Conservation (phyloP, 352 stramenopile species). For the Globisporangium radiosum region DNA sequence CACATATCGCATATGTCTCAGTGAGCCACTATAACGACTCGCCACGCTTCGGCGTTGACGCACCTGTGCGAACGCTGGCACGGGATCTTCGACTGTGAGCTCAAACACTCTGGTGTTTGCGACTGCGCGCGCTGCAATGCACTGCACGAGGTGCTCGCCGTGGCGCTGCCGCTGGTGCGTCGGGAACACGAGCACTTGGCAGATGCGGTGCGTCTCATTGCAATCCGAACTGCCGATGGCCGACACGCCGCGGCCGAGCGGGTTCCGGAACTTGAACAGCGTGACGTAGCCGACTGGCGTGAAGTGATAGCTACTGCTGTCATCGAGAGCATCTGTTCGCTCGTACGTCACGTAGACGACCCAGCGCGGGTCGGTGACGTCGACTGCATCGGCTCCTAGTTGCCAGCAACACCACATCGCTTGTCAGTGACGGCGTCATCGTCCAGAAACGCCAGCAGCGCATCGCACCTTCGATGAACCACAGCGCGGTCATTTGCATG, state of each 20-base stretch:
- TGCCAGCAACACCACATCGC: neutral
- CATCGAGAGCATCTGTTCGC: slow-evolving; percentile 9
- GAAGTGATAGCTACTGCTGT: slow-evolving; percentile 12
- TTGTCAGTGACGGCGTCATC: no score
- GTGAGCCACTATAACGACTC: no score
- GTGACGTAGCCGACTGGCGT: slow-evolving; percentile 64
- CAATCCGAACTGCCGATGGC: slow-evolving; percentile 23
- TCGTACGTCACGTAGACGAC: slow-evolving; percentile 77
- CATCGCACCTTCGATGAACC: slow-evolving; percentile 75
- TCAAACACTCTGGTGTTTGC: slow-evolving; percentile 60
- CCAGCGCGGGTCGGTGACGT: slow-evolving; percentile 72
- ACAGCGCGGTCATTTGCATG: slow-evolving; percentile 66
- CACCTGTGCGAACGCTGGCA: slow-evolving; percentile 55
- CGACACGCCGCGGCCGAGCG: slow-evolving; percentile 30
- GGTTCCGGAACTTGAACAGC: slow-evolving; percentile 81
- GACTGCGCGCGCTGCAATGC: slow-evolving; percentile 50
- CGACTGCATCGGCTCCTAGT: slow-evolving; percentile 57
- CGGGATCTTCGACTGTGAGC: slow-evolving; percentile 80
- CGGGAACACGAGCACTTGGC: slow-evolving; percentile 75
- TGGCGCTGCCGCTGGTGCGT: slow-evolving; percentile 78
- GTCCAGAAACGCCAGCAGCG: neutral
- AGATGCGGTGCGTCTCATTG: slow-evolving; percentile 78
- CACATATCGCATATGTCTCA: neutral
- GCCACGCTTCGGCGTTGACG: neutral
- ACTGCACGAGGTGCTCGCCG: slow-evolving; percentile 64